Base-by-base conservation (phyloP, 306 rosid genomes). In the Alnus glutinosa region DNA sequence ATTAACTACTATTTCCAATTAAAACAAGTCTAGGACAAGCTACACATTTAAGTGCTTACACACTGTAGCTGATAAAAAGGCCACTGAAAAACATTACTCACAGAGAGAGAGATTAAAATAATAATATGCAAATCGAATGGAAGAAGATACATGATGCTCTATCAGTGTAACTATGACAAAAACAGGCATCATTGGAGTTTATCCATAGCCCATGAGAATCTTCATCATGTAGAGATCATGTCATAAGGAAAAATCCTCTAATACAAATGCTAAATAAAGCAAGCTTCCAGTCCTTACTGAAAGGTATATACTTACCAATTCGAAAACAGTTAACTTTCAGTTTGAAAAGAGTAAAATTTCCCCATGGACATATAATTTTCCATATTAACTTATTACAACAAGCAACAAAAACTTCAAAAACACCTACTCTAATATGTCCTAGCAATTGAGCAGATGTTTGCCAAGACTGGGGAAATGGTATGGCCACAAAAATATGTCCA, bases 131-230 rank as follows among this genome's bases (percentile, higher is more conserved):
- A 68, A 68, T 4, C 49, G 16, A 30, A 44, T 46, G 3, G 36
- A 62, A n/a, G 23, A 51, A 48, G 36, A 44, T 6, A 52, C 55
- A 83, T 18, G 55, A 79, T 49, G 67, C 85, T 85, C 92, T 78
- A 83, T 89, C 97, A 86, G 93, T 85, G 92, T 84, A 91, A 91
- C 93, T 91, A 91, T 89, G 93, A 91, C 92, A 67, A 34, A 86
- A 73, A 62, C 15, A 68, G 73, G 85, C 93, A 52, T 85, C 87
- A 86, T 81, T 10, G 90, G 90, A 82, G 71, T 37, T 32, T 75
- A 84, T 74, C 90, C 92, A 51, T 89, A 89, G 90, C 93, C 82
- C 62, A 55, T n/a, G 42, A 61, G 64, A 70, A 76, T 71, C 79
- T 73, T 84, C 92, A 86, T 91, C 92, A 89, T 61, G 57, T 83